Percentiles rank a stretch among this genome's conserved stretches.
Evolutionary conservation across 192 early-diverging fungal genomes (phyloP).

Genomic region (Piromyces finnis): DNA sequence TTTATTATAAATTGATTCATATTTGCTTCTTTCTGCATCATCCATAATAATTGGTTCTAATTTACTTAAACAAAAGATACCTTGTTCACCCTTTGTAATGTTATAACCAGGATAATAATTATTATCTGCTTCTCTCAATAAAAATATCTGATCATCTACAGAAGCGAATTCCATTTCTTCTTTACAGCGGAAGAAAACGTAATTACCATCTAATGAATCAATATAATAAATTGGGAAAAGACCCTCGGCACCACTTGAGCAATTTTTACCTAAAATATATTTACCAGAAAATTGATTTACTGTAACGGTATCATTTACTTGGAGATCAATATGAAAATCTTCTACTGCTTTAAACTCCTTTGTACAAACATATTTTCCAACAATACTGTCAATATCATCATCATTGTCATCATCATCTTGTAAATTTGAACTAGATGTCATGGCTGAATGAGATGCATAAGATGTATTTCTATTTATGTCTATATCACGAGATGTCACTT

Average conservation of each 20-base stretch:
- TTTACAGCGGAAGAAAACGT: neutral
- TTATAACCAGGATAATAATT: neutral
- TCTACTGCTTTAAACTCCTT: neutral
- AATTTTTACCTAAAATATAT: neutral
- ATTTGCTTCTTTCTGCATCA: neutral
- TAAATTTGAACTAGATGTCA: neutral
- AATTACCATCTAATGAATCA: neutral
- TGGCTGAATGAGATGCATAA: neutral
- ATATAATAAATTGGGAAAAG: neutral
- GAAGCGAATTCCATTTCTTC: neutral
- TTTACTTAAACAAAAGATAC: neutral
- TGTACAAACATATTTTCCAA: neutral
- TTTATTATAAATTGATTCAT: neutral
- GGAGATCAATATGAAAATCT: neutral
- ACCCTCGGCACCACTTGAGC: neutral
- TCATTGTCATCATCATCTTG: neutral
- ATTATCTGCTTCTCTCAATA: neutral
- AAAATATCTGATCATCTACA: neutral
- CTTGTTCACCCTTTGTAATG: neutral
- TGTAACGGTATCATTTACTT: neutral
- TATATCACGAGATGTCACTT: neutral
- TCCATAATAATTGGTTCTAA: neutral
- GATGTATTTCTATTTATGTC: neutral
- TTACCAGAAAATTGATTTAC: neutral
- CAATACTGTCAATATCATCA: neutral